Evolutionary conservation across 2,329 filamentous ascomycete genomes (phyloP), one percentile per base, ranked within the genome.

Genomic region (Xylariaceae sp.): DNA sequence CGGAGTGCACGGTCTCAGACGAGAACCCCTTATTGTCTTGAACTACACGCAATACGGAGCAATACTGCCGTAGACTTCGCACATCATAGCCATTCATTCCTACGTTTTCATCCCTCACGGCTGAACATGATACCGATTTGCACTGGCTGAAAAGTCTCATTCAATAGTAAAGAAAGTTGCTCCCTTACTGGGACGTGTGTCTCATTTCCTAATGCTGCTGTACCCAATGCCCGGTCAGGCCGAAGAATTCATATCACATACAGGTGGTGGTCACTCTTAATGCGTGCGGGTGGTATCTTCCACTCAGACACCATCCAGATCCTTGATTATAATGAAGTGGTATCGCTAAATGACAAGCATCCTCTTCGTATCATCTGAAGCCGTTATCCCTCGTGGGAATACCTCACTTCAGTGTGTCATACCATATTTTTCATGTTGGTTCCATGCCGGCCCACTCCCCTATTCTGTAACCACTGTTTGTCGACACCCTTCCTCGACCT

Each of bases 211-310:
- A 39, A 62, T 62, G 61, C 64, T 58, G 59, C 54, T 45, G 60
- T 61, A 42, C 8, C 62, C 58, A 63, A 54, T 55, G 51, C 61
- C 53, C 55, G 59, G 47, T 61, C 51, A 62, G 52, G 54, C 52
- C 59, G 53, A 64, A 56, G 62, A 30, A 30, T 30, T 57, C 64
- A 59, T 59, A 64, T 66, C 62, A 51, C 70, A 71, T 71, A 71
- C 68, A 70, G 59, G 60, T 62, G 57, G 64, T 59, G 23, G 23
- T 30, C 23, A 30, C 65, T 61, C 58, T 59, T 58, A 51, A 62
- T 61, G 56, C 51, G 4, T 57, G 48, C 64, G 58, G 56, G 57
- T 60, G 51, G 57, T 54, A 62, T 61, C 48, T 42, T 64, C 53
- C 52, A 30, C 57, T 59, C 60, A 58, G 56, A 60, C 59, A 59